phyloP scores from a whole-genome alignment of 2,329 filamentous ascomycete species.

The Phyllosticta citrichinensis region DNA sequence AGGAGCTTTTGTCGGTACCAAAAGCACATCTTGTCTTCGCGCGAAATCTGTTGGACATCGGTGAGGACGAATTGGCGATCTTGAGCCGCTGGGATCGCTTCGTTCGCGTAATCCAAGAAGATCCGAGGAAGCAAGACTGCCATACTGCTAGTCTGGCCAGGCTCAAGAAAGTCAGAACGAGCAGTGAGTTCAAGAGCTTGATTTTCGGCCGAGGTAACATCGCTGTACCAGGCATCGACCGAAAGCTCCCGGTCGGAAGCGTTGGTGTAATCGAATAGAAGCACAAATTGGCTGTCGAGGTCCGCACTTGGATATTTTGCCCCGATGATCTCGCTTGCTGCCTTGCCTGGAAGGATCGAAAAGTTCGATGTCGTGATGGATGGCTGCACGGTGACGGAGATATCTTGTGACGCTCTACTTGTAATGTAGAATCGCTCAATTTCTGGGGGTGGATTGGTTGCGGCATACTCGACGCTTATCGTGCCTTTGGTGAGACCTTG shows the following conservation, averaged over 20 bases:
- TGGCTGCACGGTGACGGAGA: conserved; percentile 3
- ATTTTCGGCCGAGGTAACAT: not conserved
- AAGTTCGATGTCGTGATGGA: conserved; percentile 2
- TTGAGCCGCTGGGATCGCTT: conserved; percentile 67
- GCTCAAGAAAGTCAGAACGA: conserved; percentile 38
- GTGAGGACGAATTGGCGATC: conserved; percentile 90
- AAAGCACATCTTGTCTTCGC: conserved; percentile 70
- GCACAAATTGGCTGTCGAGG: not conserved
- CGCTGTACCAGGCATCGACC: conserved; percentile 2
- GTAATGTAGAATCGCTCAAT: conserved; percentile 4
- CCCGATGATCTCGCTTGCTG: not conserved
- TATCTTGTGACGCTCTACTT: conserved; percentile 4
- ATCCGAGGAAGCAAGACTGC: conserved; percentile 67
- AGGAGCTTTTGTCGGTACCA: conserved; percentile 84
- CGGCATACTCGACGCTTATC: conserved; percentile 4
- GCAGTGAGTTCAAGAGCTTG: not conserved
- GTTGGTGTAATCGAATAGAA: conserved; percentile 1
- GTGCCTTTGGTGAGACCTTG: conserved; percentile 2
- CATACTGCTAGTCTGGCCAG: conserved; percentile 58
- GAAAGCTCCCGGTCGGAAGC: conserved; percentile 9
- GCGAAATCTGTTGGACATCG: conserved; percentile 65
- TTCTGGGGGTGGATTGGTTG: conserved; percentile 4
- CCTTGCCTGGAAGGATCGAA: not conserved
- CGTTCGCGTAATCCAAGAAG: conserved; percentile 66
- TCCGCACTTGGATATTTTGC: conserved; percentile 3